A percentile compares a stretch with the other conserved stretches of the same genome.
Conservation (phyloP, 1,139 yeast species). For the Magnusiomyces sp. region DNA sequence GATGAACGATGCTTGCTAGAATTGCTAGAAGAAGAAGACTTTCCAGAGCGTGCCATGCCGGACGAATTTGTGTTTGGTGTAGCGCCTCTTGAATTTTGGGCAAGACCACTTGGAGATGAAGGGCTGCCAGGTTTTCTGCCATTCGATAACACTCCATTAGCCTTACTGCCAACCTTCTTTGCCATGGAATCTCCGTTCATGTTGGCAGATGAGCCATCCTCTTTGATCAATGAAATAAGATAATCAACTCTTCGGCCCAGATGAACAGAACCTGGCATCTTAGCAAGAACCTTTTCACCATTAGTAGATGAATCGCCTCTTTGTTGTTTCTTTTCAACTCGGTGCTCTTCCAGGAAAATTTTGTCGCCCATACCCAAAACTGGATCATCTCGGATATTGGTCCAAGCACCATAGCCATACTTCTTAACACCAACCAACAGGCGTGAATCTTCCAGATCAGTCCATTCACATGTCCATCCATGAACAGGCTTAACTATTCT, state of each 20-base stretch:
- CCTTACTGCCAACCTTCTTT: neutral
- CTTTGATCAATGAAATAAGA: conserved; percentile 59
- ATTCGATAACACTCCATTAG: conserved; percentile 1
- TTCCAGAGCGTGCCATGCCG: too few species aligned
- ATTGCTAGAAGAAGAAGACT: too few species aligned
- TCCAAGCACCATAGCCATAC: conserved; percentile 96
- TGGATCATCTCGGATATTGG: conserved; percentile 91
- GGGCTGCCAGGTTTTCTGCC: conserved; percentile 1
- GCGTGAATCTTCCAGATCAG: conserved; percentile 72
- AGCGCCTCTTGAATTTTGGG: too few species aligned
- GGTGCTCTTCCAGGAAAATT: conserved; percentile 48
- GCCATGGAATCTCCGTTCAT: neutral
- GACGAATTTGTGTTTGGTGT: too few species aligned
- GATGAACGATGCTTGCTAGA: too few species aligned
- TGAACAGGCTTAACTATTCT: conserved; percentile 68
- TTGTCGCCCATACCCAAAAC: conserved; percentile 78
- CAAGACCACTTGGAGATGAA: neutral
- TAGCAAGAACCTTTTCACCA: conserved; percentile 23
- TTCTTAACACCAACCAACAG: conserved; percentile 78
- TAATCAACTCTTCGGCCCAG: conserved; percentile 91
- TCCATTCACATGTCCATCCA: conserved; percentile 92
- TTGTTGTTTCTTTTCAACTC: conserved; percentile 36
- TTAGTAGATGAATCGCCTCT: conserved; percentile 31
- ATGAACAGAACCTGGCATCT: conserved; percentile 89
- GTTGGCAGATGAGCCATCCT: conserved; percentile 25